Evolutionary conservation across 345 rosid genomes (phyloP).

Genomic region (Salix koriyanagi): DNA sequence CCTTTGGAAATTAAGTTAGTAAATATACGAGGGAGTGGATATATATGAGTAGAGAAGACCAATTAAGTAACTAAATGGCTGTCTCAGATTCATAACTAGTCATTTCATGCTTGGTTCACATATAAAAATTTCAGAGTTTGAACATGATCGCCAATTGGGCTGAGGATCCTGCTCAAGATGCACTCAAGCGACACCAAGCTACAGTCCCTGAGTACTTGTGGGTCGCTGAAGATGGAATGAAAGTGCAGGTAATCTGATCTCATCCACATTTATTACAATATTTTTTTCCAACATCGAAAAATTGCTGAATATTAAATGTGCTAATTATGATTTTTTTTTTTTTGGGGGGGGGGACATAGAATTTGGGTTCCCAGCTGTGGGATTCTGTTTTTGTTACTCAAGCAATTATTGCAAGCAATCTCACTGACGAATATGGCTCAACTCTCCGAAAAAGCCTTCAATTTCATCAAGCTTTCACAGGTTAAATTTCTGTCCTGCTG

Average conservation of each 20-base stretch:
- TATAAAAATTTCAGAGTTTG: background rate
- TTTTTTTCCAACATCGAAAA: no score
- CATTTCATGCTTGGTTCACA: no score
- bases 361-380: conserved; percentile 11
- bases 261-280: no score
- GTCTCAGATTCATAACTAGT: no score
- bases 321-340: background rate
- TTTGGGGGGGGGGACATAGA: background rate
- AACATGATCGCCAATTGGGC: conserved; percentile 8
- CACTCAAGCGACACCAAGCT: conserved; percentile 21
- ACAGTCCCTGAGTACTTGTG: conserved; percentile 24
- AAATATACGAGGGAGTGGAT: no score
- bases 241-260: background rate
- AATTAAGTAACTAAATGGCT: no score
- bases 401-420: conserved; percentile 10
- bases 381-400: conserved; percentile 15
- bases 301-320: no score
- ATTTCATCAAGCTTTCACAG: conserved; percentile 14
- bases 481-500: background rate
- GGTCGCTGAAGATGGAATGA: conserved; percentile 35
- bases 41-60: no score
- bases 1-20: no score
- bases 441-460: conserved; percentile 13
- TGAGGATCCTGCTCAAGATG: conserved; percentile 9
- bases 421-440: background rate